Evolutionary conservation across 164 flowering plant species (phyloP), one percentile per base, ranked within the genome.

Genomic region (Vitis riparia): DNA sequence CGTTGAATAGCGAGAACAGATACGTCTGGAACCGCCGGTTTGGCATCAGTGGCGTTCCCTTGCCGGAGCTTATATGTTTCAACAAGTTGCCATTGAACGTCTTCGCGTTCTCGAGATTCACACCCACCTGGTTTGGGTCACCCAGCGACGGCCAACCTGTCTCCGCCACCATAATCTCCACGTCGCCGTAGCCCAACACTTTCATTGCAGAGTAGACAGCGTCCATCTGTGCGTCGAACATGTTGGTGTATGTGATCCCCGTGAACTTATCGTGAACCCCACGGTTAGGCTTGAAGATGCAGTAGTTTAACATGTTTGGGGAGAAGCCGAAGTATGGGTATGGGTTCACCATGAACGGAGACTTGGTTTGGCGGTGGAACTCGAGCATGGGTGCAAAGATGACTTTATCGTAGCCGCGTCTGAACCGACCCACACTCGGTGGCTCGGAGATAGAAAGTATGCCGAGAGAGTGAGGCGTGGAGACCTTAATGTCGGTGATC

Each of bases 331-430:
- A 94, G 71, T 87, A 94, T 0, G 97, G 97, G 69, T 94, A 94
- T 0, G 97, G 97, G 79, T 90, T 89, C 1, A 92, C 81, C 87
- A 89, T 79, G 73, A 92, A 88, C 0, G 93, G 86, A 0, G 95
- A 65, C 29, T 82, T 86, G 47, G 99, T 92, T 48, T 86, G 76
- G 1, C 84, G 77, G 7, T 69, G 77, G 75, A 88, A 94, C 19
- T 82, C 56, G 1, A 94, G 82, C 83, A 92, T 81, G 0, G 97
- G 97, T 0, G 64, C 76, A 1, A 91, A 69, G 1, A 85, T 59
- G 1, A 58, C 77, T 9, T 12, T 16, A 62, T 81, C 90, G 74
- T 80, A 85, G 2, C 85, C 90, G 0, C 65, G 78, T 30, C 88
- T 74, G 83, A 94, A 91, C 16, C 77, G 68, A 5, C 83, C 92